phyloP scores from a whole-genome alignment of 805 yeast species.

The Candida alai region DNA sequence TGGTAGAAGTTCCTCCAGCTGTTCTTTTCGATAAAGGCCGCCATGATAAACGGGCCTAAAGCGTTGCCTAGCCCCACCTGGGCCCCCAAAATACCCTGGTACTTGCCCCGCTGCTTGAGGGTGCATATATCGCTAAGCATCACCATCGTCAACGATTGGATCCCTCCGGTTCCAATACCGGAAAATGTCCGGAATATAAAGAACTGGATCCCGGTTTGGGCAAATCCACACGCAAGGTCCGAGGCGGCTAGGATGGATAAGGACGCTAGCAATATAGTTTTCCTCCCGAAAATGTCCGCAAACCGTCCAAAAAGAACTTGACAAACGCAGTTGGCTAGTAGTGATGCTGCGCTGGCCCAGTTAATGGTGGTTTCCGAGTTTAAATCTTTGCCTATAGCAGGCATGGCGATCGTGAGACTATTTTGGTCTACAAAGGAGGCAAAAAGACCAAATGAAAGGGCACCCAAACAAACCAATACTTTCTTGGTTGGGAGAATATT shows the following conservation, averaged over 20 bases:
- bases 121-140: constrained; percentile 53
- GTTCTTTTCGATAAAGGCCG: constrained; percentile 41
- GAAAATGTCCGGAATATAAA: constrained; percentile 51
- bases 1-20: constrained; percentile 56
- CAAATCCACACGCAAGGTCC: constrained; percentile 50
- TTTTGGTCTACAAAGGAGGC: constrained; percentile 49
- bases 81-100: constrained; percentile 53
- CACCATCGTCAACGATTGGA: constrained; percentile 48
- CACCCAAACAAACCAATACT: constrained; percentile 33
- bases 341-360: constrained; percentile 57
- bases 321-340: constrained; percentile 48
- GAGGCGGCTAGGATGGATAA: constrained; percentile 37
- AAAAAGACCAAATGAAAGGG: constrained; percentile 37
- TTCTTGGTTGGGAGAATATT: constrained; percentile 36
- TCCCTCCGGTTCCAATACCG: constrained; percentile 56
- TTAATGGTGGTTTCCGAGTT: constrained; percentile 46
- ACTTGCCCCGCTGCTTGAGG: constrained; percentile 50
- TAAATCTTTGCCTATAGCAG: constrained; percentile 46
- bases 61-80: constrained; percentile 50
- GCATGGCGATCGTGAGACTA: constrained; percentile 45
- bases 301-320: constrained; percentile 53
- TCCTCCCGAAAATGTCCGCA: constrained; percentile 54
- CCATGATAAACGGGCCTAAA: constrained; percentile 54
- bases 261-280: constrained; percentile 37
- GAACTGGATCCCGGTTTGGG: constrained; percentile 45